phyloP scores from a whole-genome alignment of 2,329 filamentous ascomycete genomes.

The Calonectria hawksworthii region DNA sequence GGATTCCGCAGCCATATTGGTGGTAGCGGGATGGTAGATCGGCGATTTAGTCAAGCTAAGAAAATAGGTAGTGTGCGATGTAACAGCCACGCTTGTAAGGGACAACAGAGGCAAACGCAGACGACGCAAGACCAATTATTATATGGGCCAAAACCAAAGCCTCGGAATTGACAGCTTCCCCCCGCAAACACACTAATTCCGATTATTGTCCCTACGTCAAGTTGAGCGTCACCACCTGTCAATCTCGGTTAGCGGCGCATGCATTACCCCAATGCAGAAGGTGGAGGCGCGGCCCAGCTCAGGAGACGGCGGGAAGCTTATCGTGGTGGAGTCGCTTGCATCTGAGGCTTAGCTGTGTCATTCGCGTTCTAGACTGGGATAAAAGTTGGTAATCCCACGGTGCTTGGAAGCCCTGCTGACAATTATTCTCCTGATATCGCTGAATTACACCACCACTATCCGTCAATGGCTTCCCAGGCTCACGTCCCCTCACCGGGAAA shows the following conservation, averaged over 20 bases:
- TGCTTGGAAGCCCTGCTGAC: neutral
- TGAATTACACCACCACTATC: neutral
- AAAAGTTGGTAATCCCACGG: constrained; percentile 16
- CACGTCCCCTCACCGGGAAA: constrained; percentile 38
- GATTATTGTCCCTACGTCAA: neutral
- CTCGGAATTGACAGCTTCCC: neutral
- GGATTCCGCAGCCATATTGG: constrained; percentile 34
- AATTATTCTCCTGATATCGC: neutral
- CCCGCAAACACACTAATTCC: neutral
- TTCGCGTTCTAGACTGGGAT: neutral
- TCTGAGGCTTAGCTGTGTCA: neutral
- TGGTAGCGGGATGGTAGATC: neutral
- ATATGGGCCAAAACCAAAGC: constrained; percentile 7
- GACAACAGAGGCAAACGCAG: neutral
- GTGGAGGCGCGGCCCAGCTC: constrained; percentile 8
- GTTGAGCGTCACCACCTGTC: neutral
- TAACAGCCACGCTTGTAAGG: neutral
- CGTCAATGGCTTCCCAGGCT: constrained; percentile 15
- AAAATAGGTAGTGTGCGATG: neutral
- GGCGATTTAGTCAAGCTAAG: neutral
- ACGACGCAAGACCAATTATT: constrained; percentile 11
- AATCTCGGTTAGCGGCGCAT: constrained; percentile 5
- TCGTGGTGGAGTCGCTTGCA: constrained; percentile 13
- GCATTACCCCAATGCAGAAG: constrained; percentile 19
- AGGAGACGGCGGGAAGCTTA: neutral